Evolutionary conservation across 1,284 basidiomycete species (phyloP).

Genomic region (Trichosporon asahii): DNA sequence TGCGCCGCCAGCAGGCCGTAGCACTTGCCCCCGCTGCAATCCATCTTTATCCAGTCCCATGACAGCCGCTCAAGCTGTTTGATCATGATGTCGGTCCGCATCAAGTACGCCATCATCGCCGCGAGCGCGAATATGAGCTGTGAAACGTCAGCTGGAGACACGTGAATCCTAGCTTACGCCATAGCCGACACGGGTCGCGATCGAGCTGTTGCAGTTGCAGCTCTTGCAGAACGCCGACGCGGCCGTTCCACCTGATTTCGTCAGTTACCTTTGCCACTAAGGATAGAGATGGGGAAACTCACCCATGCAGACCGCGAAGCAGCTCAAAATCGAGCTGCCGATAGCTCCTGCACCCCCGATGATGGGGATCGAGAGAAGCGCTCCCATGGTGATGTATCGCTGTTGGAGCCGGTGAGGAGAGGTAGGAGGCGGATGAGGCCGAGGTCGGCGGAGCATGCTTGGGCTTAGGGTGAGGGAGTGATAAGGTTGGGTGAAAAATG

Average conservation of each 20-base stretch:
- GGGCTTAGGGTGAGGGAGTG: neutral
- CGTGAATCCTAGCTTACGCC: slow-evolving; percentile 62
- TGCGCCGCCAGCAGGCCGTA: slow-evolving; percentile 98
- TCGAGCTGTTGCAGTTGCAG: slow-evolving; percentile 98
- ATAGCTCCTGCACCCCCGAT: slow-evolving; percentile 69
- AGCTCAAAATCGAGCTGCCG: slow-evolving; percentile 73
- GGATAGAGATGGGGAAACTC: slow-evolving; percentile 58
- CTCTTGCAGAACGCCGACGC: slow-evolving; percentile 98
- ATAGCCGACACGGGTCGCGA: slow-evolving; percentile 95
- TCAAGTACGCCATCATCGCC: slow-evolving; percentile 94
- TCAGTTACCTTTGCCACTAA: neutral
- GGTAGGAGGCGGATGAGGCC: neutral
- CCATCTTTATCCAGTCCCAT: slow-evolving; percentile 97
- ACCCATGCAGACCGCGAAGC: slow-evolving; percentile 57
- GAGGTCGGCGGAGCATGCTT: neutral
- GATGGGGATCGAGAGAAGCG: slow-evolving; percentile 80
- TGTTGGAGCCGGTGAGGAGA: neutral
- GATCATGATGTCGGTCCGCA: slow-evolving; percentile 85
- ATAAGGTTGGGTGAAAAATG: neutral
- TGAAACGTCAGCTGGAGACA: slow-evolving; percentile 10
- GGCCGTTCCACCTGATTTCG: slow-evolving; percentile 49
- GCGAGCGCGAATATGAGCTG: slow-evolving; percentile 93
- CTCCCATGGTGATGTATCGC: slow-evolving; percentile 59
- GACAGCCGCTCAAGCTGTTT: slow-evolving; percentile 86
- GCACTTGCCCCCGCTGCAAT: slow-evolving; percentile 86